Evolutionary conservation across 1,139 yeast genomes (phyloP), one percentile per base, ranked within the genome.

Genomic region (Hyphopichia wangnamkhiaoensis): DNA sequence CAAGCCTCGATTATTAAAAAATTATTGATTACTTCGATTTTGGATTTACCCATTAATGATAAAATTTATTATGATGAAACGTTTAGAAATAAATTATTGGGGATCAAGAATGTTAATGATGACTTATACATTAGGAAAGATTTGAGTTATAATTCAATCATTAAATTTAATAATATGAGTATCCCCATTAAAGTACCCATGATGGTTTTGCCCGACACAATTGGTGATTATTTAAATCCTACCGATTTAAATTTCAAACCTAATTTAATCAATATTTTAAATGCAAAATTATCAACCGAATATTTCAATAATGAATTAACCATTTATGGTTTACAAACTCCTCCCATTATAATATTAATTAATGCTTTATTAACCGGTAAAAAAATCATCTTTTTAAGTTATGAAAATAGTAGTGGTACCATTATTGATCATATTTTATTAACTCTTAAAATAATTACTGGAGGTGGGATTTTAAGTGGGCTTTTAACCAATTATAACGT

Each of bases 361-460:
- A 76, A 79, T 49, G 84, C 83, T 1, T 56, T 81, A 31, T 59
- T 81, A 37, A 77, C 84, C 0, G 84, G 82, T 21, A 79, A 79
- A 47, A 70, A 74, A 38, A 67, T 80, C 37, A 58, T 81, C 24
- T 68, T 80, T 41, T 55, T 80, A 39, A 81, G 84, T 40, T 74
- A 77, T 49, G 79, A 78, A 33, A 69, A 75, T 33, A 70, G 82
- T 1, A 72, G 84, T 3, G 74, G 78, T 3, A 71, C 70, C 47
- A 80, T 81, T 15, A 74, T 80, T 37, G 83, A 79, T 52, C 74
- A 71, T 41, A 70, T 80, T 1, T 61, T 80, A 36, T 73, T 82
- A 17, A 67, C 79, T 3, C 60, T 81, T 38, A 76, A 79, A 42
- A 59, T 81, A 36, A 71, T 79, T 8, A 68, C 80, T 8, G 84